Evolutionary conservation across 2,329 filamentous ascomycete species (phyloP), one percentile per base, ranked within the genome.

Genomic region (Stachybotrys chlorohalonatus): DNA sequence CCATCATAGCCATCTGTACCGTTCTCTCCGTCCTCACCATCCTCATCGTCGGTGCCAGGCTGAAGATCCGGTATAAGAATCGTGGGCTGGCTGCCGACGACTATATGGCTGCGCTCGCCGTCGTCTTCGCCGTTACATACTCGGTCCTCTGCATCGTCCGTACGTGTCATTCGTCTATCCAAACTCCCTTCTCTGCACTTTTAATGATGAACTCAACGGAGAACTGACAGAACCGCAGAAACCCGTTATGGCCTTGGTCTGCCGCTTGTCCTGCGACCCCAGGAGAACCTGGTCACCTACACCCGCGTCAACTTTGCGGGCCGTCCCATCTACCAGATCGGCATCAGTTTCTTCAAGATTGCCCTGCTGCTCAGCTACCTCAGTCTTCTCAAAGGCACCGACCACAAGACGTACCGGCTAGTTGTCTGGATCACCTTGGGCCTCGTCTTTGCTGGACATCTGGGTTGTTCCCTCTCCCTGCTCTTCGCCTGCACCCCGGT

Each of bases 331-430:
- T 82, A 82, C 56, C 77, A 81, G 57, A 52, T 79, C 7, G 79
- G 79, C 45, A 79, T 82, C 62, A 76, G 75, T 56, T 79, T 79
- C 55, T 82, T 82, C 71, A 82, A 82, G 61, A 73, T 80, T 31
- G 77, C 78, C 0, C 67, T 81, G 2, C 68, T 79, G 55, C 73
- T 81, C 59, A 78, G 75, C 57, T 81, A 80, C 58, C 64, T 81
- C 16, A 73, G 77, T 6, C 70, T 82, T 2, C 68, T 81, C 39
- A 72, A 73, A 47, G 73, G 75, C 1, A 80, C 76, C 0, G 72
- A 74, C 31, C 75, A 77, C 52, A 67, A 60, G 24, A 49, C 58
- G 0, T 82, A 81, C 52, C 70, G 75, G 2, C 59, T 63, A 1
- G 54, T 75, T 3, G 75, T 81, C 11, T 78, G 73, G 71, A 49